phyloP scores from a whole-genome alignment of 2,329 filamentous ascomycete species.

The Capronia coronata region DNA sequence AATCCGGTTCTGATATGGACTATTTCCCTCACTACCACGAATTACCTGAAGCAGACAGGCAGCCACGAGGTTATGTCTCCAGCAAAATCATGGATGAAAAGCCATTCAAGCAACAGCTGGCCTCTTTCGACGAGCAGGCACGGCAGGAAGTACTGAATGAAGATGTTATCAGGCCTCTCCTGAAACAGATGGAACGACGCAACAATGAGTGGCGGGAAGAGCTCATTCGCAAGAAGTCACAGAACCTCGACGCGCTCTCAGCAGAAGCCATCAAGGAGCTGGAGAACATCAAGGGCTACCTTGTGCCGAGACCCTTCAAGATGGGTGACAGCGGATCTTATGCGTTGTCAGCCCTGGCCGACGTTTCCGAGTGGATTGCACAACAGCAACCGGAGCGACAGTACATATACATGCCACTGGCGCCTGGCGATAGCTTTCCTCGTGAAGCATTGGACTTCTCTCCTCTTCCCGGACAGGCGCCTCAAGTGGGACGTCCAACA shows the following conservation, averaged over 20 bases:
- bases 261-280: conserved; percentile 22
- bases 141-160: conserved; percentile 26
- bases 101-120: conserved; percentile 21
- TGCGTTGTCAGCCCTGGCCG: conserved; percentile 26
- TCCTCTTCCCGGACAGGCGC: conserved; percentile 8
- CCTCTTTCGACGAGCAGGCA: conserved; percentile 24
- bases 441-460: conserved; percentile 12
- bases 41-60: conserved; percentile 22
- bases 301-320: conserved; percentile 14
- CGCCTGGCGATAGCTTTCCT: conserved; percentile 15
- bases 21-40: conserved; percentile 27
- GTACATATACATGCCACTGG: conserved; percentile 20
- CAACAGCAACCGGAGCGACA: conserved; percentile 11
- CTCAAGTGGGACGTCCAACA: conserved; percentile 2
- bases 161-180: conserved; percentile 26
- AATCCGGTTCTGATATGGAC: conserved; percentile 33
- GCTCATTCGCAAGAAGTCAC: conserved; percentile 10
- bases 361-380: conserved; percentile 23
- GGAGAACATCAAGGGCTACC: conserved; percentile 13
- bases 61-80: conserved; percentile 26
- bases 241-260: conserved; percentile 21
- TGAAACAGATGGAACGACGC: conserved; percentile 20
- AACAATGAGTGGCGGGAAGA: conserved; percentile 19
- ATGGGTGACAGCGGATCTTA: conserved; percentile 14
- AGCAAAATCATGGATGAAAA: conserved; percentile 27